Base-by-base conservation (phyloP, 306 rosid genomes). In the Fagus sylvatica region DNA sequence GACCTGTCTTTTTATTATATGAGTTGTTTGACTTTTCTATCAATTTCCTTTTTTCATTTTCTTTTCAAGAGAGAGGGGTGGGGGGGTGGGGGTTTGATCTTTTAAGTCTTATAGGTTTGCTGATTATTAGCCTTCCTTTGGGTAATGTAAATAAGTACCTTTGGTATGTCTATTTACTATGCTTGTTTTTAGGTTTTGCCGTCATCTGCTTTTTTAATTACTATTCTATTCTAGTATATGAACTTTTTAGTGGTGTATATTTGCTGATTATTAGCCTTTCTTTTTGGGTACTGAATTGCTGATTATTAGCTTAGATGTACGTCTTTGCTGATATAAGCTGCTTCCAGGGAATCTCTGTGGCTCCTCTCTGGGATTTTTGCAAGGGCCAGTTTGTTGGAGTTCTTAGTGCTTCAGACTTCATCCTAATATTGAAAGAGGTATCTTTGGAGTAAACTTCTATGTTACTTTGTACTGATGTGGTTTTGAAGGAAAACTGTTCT, bases 341-440 rank as follows among this genome's bases (percentile, higher is more conserved):
- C 37, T 79, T 84, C 78, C 93, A 92, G 97, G 92, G 91, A 17
- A 36, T 92, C 53, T 78, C 96, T 43, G 82, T 83, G 86, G 93
- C 92, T 66, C 97, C 97, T 78, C 89, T 90, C 22, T 92, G 96
- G 96, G 96, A 92, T 79, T 79, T 69, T 77, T 51, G 59, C 82
- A 80, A 73, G 85, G 83, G 92, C 53, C 93, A 69, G 79, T 86
- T 89, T 68, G 87, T 87, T 74, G 97, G 96, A 74, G 87, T 92
- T 74, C 92, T 92, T 53, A 92, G 93, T 75, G 93, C 96, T 39
- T 70, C 86, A 88, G 97, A 92, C 84, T 92, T 90, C 89, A 88
- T 92, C 84, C 87, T 90, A 74, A 92, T 92, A 71, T 56, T 92
- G 90, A 92, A 75, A 87, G 96, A 90, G 96, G 97, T 92, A 82